Evolutionary conservation across 139 green algal genomes (phyloP), one percentile per base, ranked within the genome.

Genomic region (Chlamydomonas eustigma): DNA sequence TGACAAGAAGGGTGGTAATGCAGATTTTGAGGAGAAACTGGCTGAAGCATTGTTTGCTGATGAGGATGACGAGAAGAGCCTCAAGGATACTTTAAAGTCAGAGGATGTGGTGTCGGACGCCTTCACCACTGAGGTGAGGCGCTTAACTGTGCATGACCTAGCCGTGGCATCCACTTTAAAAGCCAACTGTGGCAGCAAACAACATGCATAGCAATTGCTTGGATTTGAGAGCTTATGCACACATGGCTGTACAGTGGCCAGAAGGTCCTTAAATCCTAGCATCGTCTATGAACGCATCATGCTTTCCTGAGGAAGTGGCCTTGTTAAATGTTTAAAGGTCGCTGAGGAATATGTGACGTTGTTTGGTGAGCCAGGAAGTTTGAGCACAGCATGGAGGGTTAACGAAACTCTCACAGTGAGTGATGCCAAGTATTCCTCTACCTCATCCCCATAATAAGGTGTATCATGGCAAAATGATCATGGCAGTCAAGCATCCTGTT

Each of bases 11-110:
- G 65, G 65, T 37, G 68, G 68, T 36, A 77, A 79, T 31, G 83
- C 83, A 37, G 80, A 83, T 73, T 90, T 85, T 80, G 85, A 90
- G 79, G 81, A 90, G 85, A 84, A 82, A 64, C 78, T 90, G 50
- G 80, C 81, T 31, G 81, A 85, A 75, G 79, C 82, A 37, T 75
- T 90, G 71, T 90, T 87, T 51, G 80, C 80, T 5, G 77, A 79
- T 31, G 81, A 89, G 33, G 78, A 76, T 32, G 74, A 75, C 8
- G 72, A 80, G 80, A 67, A 79, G 58, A 34, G 73, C 34, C 12
- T 58, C 44, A 78, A 75, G 73, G 73, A 72, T 25, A 35, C 72
- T 34, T 4, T 79, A 0, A 73, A 68, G 50, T 33, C 50, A 0
- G 64, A 32, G n/a, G 78, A 84, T 58, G 68, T 87, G 32, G 70